phyloP scores from a whole-genome alignment of 495 filamentous ascomycete genomes.

The Penicillium goetzii region DNA sequence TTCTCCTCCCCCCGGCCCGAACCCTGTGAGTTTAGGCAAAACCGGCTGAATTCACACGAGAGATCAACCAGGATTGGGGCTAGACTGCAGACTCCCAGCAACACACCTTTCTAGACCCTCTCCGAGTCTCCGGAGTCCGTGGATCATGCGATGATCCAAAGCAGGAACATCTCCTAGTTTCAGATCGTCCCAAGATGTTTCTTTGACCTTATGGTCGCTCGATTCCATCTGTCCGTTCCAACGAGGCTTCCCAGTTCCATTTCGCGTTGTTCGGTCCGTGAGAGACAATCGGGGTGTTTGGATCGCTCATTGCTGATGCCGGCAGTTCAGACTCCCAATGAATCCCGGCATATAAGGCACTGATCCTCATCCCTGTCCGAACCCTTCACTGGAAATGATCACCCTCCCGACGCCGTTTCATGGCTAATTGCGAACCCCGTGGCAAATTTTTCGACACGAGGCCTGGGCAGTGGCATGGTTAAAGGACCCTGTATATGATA shows the following conservation, averaged over 20 bases:
- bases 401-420: not conserved
- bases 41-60: not conserved
- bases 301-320: not conserved
- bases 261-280: too few relatives aligned
- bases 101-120: not conserved
- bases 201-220: not conserved
- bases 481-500: not conserved
- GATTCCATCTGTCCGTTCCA: not conserved
- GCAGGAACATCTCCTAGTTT: slow-evolving; percentile 2
- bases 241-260: not conserved
- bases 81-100: slow-evolving; percentile 12
- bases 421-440: not conserved
- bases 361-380: not conserved
- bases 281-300: too few relatives aligned
- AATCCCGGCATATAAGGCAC: not conserved
- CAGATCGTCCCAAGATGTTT: not conserved
- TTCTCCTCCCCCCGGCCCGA: not conserved
- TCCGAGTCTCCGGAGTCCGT: too few relatives aligned
- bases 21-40: slow-evolving; percentile 20
- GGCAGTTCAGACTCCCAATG: not conserved
- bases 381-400: not conserved
- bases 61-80: slow-evolving; percentile 8
- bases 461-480: not conserved
- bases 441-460: not conserved
- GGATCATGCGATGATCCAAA: slow-evolving; percentile 13